A percentile compares a stretch with the other conserved stretches of the same genome.
These are phyloP conservation scores for Nicotiana paniculata DNA, from an alignment of 257 asterid species.

Conservation along the genomic window DNA sequence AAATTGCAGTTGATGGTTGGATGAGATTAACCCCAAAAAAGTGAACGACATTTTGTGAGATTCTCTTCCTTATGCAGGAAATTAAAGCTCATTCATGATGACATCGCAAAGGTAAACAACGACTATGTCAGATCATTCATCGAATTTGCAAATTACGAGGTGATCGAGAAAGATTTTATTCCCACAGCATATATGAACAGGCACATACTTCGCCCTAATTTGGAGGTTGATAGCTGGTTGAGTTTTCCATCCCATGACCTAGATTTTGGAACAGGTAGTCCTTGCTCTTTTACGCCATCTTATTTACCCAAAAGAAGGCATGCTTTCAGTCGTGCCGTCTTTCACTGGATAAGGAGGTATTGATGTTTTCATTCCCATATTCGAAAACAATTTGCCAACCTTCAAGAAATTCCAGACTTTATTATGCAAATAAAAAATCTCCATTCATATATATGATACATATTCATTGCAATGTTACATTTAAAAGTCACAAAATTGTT, in stretches of 20 bases:
- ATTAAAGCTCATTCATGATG: conserved; percentile 52
- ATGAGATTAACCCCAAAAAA: conserved; percentile 41
- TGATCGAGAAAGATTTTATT: conserved; percentile 41
- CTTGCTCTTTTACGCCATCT: conserved; percentile 63
- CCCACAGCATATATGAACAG: conserved; percentile 49
- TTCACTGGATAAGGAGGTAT: conserved; percentile 28
- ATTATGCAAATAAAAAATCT: too few species aligned
- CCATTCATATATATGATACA: too few species aligned
- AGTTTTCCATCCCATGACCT: conserved; percentile 70
- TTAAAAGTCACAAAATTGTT: too few species aligned
- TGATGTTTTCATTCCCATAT: conserved; percentile 56
- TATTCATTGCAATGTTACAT: too few species aligned
- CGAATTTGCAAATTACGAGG: conserved; percentile 46
- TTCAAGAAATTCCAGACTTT: conserved; percentile 33
- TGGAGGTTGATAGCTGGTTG: conserved; percentile 63
- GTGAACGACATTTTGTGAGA: conserved; percentile 31
- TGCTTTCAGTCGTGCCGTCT: conserved; percentile 59
- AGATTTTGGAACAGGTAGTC: conserved; percentile 71
- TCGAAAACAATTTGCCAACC: conserved; percentile 33
- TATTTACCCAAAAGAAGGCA: conserved; percentile 55
- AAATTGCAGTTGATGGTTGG: conserved; percentile 16
- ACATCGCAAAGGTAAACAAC: conserved; percentile 40
- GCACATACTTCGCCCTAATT: conserved; percentile 50
- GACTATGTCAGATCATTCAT: conserved; percentile 62
- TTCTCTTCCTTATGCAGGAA: conserved; percentile 36